These are phyloP conservation scores for Aspergillus sp. DNA, from an alignment of 2,329 filamentous ascomycete genomes.

Conservation along the genomic window DNA sequence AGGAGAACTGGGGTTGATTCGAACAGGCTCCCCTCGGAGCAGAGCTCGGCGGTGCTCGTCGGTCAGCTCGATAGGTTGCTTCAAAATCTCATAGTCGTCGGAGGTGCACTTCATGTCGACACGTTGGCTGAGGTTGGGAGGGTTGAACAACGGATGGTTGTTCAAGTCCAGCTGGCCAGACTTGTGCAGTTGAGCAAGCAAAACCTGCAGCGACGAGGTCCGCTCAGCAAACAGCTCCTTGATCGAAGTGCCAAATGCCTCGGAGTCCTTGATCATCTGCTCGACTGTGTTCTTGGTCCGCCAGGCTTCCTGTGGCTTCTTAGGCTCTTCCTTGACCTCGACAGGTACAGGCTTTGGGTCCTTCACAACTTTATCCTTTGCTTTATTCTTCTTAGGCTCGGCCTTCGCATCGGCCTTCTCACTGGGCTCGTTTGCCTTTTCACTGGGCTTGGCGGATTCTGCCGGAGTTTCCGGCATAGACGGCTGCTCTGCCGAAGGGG, in stretches of 20 bases:
- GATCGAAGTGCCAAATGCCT: slow-evolving; percentile 30
- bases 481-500: slow-evolving; percentile 20
- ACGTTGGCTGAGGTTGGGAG: slow-evolving; percentile 39
- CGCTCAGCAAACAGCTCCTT: slow-evolving; percentile 43
- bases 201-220: slow-evolving; percentile 34
- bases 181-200: slow-evolving; percentile 40
- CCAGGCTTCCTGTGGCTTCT: slow-evolving; percentile 31
- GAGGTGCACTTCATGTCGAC: slow-evolving; percentile 41
- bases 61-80: slow-evolving; percentile 38
- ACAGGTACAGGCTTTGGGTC: slow-evolving; percentile 17
- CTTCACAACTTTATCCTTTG: slow-evolving; percentile 21
- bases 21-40: slow-evolving; percentile 41
- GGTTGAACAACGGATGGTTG: slow-evolving; percentile 40
- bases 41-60: slow-evolving; percentile 43
- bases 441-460: slow-evolving; percentile 18
- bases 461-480: slow-evolving; percentile 9
- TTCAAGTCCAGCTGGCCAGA: slow-evolving; percentile 35
- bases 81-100: slow-evolving; percentile 39
- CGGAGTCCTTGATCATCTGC: slow-evolving; percentile 38
- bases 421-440: slow-evolving; percentile 6
- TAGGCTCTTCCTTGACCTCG: slow-evolving; percentile 22
- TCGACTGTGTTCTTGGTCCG: slow-evolving; percentile 39
- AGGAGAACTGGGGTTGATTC: slow-evolving; percentile 32
- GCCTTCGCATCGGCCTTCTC: slow-evolving; percentile 26
- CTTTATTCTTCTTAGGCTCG: slow-evolving; percentile 24